Percentiles rank a stretch among this genome's conserved stretches.
These are phyloP conservation scores for Yamadazyma kanchanaburiensis DNA, from an alignment of 1,139 yeast genomes.

Conservation along the genomic window DNA sequence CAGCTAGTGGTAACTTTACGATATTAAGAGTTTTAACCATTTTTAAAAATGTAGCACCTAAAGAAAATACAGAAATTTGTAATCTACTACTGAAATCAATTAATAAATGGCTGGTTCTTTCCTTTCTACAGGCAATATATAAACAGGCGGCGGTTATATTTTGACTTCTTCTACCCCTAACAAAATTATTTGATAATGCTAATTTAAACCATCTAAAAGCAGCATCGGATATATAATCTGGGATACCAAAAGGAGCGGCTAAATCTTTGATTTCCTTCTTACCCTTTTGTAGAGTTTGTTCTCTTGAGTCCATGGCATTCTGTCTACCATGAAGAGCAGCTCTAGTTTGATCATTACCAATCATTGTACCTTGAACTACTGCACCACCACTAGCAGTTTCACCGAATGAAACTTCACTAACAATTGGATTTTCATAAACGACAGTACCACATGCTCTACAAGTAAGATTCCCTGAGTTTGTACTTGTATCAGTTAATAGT, in stretches of 20 bases:
- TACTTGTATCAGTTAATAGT: slow-evolving; percentile 30
- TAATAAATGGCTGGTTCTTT: slow-evolving; percentile 88
- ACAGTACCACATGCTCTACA: slow-evolving; percentile 86
- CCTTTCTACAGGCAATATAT: slow-evolving; percentile 90
- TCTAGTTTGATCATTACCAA: slow-evolving; percentile 82
- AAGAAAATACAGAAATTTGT: slow-evolving; percentile 87
- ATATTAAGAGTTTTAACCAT: slow-evolving; percentile 82
- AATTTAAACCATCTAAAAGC: slow-evolving; percentile 87
- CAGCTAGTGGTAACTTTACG: slow-evolving; percentile 77
- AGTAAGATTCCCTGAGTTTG: slow-evolving; percentile 73
- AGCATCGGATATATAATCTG: slow-evolving; percentile 80
- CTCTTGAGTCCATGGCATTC: slow-evolving; percentile 79
- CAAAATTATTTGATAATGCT: slow-evolving; percentile 84
- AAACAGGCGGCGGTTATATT: slow-evolving; percentile 94
- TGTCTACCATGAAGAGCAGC: slow-evolving; percentile 65
- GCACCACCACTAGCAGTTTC: slow-evolving; percentile 95
- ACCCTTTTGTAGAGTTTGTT: slow-evolving; percentile 83
- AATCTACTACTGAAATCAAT: slow-evolving; percentile 89
- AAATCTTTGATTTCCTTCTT: slow-evolving; percentile 72
- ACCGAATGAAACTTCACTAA: slow-evolving; percentile 91
- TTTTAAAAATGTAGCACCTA: slow-evolving; percentile 93
- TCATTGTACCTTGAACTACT: slow-evolving; percentile 89
- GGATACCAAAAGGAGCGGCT: slow-evolving; percentile 73
- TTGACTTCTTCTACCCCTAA: slow-evolving; percentile 92
- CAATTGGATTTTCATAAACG: slow-evolving; percentile 88